These are phyloP conservation scores for Naumovozyma dairenensis DNA, from an alignment of 805 yeast genomes.

Conservation along the genomic window DNA sequence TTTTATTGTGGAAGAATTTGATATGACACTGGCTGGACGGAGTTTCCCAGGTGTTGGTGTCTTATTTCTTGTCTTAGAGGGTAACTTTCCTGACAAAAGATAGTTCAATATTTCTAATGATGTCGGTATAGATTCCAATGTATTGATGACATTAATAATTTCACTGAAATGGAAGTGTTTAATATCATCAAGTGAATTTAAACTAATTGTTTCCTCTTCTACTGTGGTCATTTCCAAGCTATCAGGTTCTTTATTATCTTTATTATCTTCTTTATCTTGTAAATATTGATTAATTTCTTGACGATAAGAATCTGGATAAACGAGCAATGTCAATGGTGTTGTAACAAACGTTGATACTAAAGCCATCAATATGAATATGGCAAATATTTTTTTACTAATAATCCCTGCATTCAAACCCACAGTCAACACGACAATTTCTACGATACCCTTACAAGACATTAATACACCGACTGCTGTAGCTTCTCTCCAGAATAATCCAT, in stretches of 20 bases:
- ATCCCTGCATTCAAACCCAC: conserved; percentile 67
- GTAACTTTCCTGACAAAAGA: conserved; percentile 12
- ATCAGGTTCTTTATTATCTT: not conserved
- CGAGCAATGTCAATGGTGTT: conserved; percentile 56
- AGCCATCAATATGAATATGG: conserved; percentile 82
- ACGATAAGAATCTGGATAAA: conserved; percentile 55
- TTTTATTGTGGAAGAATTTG: conserved; percentile 14
- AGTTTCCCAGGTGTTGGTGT: too few relatives aligned
- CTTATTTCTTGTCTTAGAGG: not conserved
- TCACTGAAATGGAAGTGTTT: conserved; percentile 12
- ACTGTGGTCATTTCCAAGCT: not conserved
- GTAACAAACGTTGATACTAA: conserved; percentile 69
- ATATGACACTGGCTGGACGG: conserved; percentile 13
- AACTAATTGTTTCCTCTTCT: not conserved
- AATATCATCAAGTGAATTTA: conserved; percentile 15
- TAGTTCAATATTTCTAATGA: conserved; percentile 23
- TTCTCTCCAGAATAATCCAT: conserved; percentile 63
- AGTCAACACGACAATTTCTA: conserved; percentile 68
- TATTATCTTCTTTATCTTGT: conserved; percentile 10
- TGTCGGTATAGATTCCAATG: conserved; percentile 24
- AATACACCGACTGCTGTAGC: conserved; percentile 66
- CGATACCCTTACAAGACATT: conserved; percentile 86
- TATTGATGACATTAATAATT: conserved; percentile 19
- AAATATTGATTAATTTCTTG: conserved; percentile 33
- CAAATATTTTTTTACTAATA: conserved; percentile 51